phyloP scores from a whole-genome alignment of 768 basidiomycete genomes.

The Lentinula detonsa region DNA sequence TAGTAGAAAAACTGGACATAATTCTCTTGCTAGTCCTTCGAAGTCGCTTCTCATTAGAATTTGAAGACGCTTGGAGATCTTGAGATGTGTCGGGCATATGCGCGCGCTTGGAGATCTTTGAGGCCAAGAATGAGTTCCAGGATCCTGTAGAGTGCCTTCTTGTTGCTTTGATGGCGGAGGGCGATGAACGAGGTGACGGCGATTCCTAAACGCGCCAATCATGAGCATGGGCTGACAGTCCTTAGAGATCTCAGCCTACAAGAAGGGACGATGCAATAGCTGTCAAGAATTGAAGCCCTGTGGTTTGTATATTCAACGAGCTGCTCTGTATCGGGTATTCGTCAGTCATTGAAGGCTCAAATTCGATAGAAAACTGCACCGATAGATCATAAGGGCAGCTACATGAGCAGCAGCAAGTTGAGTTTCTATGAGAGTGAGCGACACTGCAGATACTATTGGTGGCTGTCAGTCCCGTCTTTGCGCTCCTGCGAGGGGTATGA shows the following conservation, averaged over 20 bases:
- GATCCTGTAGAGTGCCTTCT: background rate
- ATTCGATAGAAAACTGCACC: background rate
- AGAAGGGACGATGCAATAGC: background rate
- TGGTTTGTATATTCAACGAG: background rate
- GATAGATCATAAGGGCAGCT: background rate
- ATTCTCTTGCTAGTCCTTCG: slow-evolving; percentile 1
- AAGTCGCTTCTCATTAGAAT: background rate
- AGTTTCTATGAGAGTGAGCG: background rate
- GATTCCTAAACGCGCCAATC: background rate
- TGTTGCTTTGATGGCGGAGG: background rate
- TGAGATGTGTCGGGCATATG: background rate
- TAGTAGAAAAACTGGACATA: background rate
- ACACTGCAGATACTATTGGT: background rate
- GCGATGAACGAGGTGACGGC: background rate
- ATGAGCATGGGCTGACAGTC: background rate
- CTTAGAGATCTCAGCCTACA: background rate
- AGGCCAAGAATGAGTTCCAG: background rate
- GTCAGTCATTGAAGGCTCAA: background rate
- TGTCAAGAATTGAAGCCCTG: background rate
- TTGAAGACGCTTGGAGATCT: background rate
- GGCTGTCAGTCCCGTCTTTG: background rate
- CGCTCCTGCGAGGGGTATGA: background rate
- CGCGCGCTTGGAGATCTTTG: background rate
- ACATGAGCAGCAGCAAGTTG: slow-evolving; percentile 3
- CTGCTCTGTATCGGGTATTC: background rate